Evolutionary conservation across 257 asterid genomes (phyloP), one percentile per base, ranked within the genome.

Genomic region (Haberlea rhodopensis): DNA sequence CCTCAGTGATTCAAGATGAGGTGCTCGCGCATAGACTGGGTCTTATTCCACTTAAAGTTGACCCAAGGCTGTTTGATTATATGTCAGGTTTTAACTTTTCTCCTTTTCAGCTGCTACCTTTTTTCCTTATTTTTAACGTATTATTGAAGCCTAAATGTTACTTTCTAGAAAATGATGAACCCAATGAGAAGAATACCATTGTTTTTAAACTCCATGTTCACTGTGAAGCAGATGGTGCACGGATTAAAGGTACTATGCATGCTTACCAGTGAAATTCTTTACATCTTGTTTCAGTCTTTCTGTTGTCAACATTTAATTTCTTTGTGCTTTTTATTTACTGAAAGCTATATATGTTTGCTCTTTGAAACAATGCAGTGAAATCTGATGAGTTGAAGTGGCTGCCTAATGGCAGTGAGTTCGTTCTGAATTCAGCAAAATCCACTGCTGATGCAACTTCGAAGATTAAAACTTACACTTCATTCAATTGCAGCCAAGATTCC

Each of bases 1-100:
- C 99, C 25, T 94, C 97, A 2, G 76, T 90, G 31, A 45, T 94
- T 74, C 99, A 90, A 87, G 99, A 94, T 76, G 99, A 94, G 87
- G 96, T 86, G 73, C 96, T 94, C 31, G 80, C 99, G 64, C 99
- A 85, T 71, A 81, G 96, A 68, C 84, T 94, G 68, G 99, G 97
- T 75, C 92, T 90, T 63, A 74, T 94, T 75, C 97, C 99, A 9
- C 83, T 94, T 62, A 68, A 75, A 71, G 95, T 87, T 58, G 97
- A 90, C 63, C 99, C 99, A 18, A 78, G 99, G 62, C 87, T 81
- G 72, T 94, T 94, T 23, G 80, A 78, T 18, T 83, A 77, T 72
- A 82, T 78, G 66, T 87, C 96, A 87, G 99, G 99, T 94, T 56
- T 74, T 69, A 46, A 45, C 25, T 52, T 48, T 57, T 67, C 58